A percentile compares a stretch with the other conserved stretches of the same genome.
Conservation (phyloP, 2,329 filamentous ascomycete species). For the Grosmannia huntii region DNA sequence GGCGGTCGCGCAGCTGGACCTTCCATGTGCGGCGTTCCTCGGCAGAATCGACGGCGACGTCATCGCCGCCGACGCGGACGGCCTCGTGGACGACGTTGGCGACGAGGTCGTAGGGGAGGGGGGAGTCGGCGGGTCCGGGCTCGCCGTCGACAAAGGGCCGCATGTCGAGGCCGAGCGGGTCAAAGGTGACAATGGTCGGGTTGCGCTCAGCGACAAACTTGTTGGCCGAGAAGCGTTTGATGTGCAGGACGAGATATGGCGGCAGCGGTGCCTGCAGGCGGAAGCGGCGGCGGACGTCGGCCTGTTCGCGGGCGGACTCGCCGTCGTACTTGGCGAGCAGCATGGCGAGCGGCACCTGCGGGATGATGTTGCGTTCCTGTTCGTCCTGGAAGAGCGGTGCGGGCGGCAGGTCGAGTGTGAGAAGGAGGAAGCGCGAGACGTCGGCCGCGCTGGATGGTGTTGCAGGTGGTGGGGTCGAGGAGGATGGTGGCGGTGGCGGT, state of each 20-base stretch:
- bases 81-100: constrained; percentile 89
- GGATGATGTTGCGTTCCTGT: constrained; percentile 89
- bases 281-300: constrained; percentile 79
- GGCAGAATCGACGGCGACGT: constrained; percentile 69
- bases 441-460: constrained; percentile 51
- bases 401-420: constrained; percentile 84
- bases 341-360: constrained; percentile 70
- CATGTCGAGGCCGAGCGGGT: constrained; percentile 70
- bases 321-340: constrained; percentile 93
- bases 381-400: constrained; percentile 95
- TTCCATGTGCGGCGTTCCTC: constrained; percentile 89
- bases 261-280: constrained; percentile 81
- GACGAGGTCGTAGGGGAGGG: constrained; percentile 84
- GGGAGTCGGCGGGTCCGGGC: constrained; percentile 14
- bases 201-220: constrained; percentile 95
- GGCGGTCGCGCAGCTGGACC: constrained; percentile 71
- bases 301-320: constrained; percentile 71
- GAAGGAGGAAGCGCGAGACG: constrained; percentile 69
- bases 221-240: constrained; percentile 94
- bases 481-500: not conserved
- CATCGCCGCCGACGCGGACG: constrained; percentile 55
- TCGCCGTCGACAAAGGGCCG: constrained; percentile 79
- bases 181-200: constrained; percentile 95
- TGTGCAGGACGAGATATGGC: constrained; percentile 82
- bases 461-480: not conserved